A percentile compares a stretch with the other conserved stretches of the same genome.
These are phyloP conservation scores for Rhipidocladum racemiflorum DNA, from an alignment of 176 grass and related monocot species.

Conservation along the genomic window DNA sequence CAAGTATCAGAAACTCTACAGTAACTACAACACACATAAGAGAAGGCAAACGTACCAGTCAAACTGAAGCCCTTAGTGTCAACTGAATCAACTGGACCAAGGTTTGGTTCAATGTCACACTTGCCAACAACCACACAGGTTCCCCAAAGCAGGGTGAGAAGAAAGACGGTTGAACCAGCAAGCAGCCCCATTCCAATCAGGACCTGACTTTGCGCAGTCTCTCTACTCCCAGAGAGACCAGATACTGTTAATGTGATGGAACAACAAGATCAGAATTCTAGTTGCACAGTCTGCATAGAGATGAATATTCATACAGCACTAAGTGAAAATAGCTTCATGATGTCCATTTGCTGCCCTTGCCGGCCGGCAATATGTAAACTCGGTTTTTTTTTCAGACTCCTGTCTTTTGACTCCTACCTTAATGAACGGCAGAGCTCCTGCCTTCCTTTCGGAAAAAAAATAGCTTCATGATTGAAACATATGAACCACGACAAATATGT, in stretches of 20 bases:
- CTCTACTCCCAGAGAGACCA: slow-evolving; percentile 86
- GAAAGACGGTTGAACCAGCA: slow-evolving; percentile 93
- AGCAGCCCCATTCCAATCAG: slow-evolving; percentile 93
- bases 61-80: slow-evolving; percentile 65
- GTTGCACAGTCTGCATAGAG: background rate
- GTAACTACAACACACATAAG: background rate
- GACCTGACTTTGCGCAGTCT: slow-evolving; percentile 93
- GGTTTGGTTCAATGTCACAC: slow-evolving; percentile 61
- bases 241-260: slow-evolving; percentile 57
- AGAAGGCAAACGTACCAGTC: slow-evolving; percentile 46
- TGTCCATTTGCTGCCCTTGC: too few species aligned
- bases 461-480: background rate
- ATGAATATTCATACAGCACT: slow-evolving; percentile 4
- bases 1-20: background rate
- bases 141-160: slow-evolving; percentile 92
- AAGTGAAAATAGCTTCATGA: background rate
- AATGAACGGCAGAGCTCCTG: too few species aligned
- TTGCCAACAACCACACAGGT: slow-evolving; percentile 94
- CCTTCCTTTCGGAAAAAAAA: too few species aligned
- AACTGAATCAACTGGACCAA: slow-evolving; percentile 46
- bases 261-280: slow-evolving; percentile 27
- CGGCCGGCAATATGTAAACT: too few species aligned
- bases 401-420: too few species aligned
- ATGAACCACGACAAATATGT: background rate
- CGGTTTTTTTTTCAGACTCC: too few species aligned